Base-by-base conservation (phyloP, 108 stramenopile genomes). In the Skeletonema potamos region DNA sequence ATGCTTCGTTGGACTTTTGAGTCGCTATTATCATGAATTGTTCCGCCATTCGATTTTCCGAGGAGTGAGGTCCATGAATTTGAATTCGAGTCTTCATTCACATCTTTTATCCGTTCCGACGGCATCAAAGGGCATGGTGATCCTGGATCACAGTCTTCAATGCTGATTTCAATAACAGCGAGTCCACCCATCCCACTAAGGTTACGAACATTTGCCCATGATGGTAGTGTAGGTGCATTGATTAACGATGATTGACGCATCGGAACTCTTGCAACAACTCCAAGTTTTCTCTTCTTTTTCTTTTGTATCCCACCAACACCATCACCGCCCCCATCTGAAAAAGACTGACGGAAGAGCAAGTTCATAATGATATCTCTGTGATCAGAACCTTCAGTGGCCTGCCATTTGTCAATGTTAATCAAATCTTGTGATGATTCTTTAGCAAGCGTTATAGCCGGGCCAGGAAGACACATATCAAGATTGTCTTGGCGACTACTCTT, bases 191-290 rank as follows among this genome's bases (percentile, higher is more conserved):
- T 62, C 20, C 72, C 55, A 13, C 61, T 85, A 33, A 81, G 75
- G 74, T 93, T 93, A 56, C 83, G 72, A 32, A 93, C 69, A 30
- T 55, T 79, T 54, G 87, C 84, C 92, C 92, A 93, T 8, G 84
- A 75, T 6, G 92, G 92, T 55, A 78, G 37, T 46, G 44, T 17
- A 46, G 44, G 44, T 32, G 72, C 41, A 32, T 67, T 54, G 26
- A 61, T 27, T 0, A 6, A 24, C 1, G 61, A 29, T 33, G 55
- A n/a, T 67, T 46, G 44, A 12, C 36, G 10, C 36, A 37, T 37
- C 8, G 11, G 10, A 13, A 13, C 18, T 46, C 5, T 6, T 46
- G 12, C 44, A 18, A 2, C 3, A 30, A 13, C 17, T 6, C 11
- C 27, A 27, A 24, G 66, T 48, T 67, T 74, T 68, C 67, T 74